Evolutionary conservation across 495 filamentous ascomycete genomes (phyloP).

Genomic region (Cercophora samala): DNA sequence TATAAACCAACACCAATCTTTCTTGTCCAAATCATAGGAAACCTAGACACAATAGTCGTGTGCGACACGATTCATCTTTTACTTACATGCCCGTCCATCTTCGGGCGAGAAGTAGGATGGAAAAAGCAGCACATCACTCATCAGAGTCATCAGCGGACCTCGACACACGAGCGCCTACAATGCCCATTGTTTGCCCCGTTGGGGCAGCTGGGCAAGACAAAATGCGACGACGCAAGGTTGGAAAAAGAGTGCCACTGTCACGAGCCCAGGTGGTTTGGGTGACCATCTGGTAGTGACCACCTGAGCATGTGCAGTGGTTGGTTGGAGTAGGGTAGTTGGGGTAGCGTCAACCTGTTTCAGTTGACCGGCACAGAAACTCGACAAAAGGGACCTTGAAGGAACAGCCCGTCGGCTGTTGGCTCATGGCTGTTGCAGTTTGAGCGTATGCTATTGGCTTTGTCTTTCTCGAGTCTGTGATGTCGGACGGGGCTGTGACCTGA

Average conservation of each 20-base stretch:
- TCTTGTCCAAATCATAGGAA: conserved; percentile 6
- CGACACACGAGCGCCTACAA: neutral
- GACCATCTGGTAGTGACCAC: conserved; percentile 18
- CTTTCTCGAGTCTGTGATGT: neutral
- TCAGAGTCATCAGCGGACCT: conserved; percentile 27
- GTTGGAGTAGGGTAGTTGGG: neutral
- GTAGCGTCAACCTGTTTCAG: conserved; percentile 10
- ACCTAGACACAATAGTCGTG: conserved; percentile 3
- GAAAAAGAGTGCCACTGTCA: conserved; percentile 10
- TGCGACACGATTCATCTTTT: conserved; percentile 23
- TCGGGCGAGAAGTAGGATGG: neutral
- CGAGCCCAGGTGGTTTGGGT: conserved; percentile 20
- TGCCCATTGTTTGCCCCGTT: conserved; percentile 12
- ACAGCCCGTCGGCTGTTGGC: neutral
- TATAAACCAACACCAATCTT: neutral
- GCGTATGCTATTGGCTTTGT: neutral
- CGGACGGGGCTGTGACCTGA: neutral
- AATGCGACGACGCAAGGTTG: conserved; percentile 16
- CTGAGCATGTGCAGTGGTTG: conserved; percentile 25
- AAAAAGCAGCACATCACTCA: neutral
- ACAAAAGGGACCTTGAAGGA: neutral
- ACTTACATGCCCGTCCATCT: conserved; percentile 6
- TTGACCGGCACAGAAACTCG: conserved; percentile 4
- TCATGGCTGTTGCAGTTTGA: neutral
- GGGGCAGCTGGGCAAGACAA: conserved; percentile 13